phyloP scores from a whole-genome alignment of 768 basidiomycete species.

The Paxillus involutus region DNA sequence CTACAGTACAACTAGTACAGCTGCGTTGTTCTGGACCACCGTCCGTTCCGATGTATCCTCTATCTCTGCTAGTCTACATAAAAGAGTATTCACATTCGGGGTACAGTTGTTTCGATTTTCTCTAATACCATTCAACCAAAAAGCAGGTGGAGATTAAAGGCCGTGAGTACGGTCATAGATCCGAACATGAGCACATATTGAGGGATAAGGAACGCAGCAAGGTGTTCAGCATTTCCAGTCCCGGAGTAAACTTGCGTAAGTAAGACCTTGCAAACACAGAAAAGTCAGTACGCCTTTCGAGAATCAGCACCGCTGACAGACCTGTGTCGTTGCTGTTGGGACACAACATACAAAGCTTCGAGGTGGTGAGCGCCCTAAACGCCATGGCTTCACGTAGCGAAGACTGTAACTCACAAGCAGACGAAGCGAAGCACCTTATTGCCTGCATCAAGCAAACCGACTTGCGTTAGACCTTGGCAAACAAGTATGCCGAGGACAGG shows the following conservation, averaged over 20 bases:
- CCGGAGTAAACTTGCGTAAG: not conserved
- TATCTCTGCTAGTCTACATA: too few relatives aligned
- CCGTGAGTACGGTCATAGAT: not conserved
- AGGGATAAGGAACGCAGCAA: not conserved
- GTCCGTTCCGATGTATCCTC: too few relatives aligned
- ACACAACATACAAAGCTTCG: conserved; percentile 54
- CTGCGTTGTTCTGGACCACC: too few relatives aligned
- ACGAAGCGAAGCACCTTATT: conserved; percentile 62
- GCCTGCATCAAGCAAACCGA: conserved; percentile 43
- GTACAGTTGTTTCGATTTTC: too few relatives aligned
- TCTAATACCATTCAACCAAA: not conserved
- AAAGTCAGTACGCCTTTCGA: too few relatives aligned
- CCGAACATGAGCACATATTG: not conserved
- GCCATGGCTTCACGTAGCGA: conserved; percentile 20
- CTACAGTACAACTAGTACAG: too few relatives aligned
- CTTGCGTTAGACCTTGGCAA: conserved; percentile 43
- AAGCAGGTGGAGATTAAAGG: not conserved
- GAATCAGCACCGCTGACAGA: conserved; percentile 16
- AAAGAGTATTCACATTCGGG: too few relatives aligned
- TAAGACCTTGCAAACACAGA: not conserved
- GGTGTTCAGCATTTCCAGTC: not conserved
- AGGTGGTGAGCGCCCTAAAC: not conserved
- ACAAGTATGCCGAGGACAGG: conserved; percentile 60
- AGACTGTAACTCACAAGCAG: conserved; percentile 45
- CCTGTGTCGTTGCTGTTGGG: conserved; percentile 58